Evolutionary conservation across 768 basidiomycete species (phyloP), one percentile per base, ranked within the genome.

Genomic region (Hygrophoropsis aurantiaca): DNA sequence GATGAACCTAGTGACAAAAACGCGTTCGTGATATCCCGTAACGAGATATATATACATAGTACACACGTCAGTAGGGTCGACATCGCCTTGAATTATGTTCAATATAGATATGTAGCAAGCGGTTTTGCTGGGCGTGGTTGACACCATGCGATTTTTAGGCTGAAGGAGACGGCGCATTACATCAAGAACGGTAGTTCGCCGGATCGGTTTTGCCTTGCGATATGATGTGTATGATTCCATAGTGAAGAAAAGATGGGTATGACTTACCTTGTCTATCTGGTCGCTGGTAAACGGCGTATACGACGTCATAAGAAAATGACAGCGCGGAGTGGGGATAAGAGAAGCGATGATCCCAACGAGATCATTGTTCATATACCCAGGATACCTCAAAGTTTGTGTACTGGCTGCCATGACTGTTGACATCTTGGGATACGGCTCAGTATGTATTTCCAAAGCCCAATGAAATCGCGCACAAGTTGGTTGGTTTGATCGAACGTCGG

Each of bases 341-440:
- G 91, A 93, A 5, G 95, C 94, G 46, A 98, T 87, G 53, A 99
- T 94, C 21, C 94, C 92, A 54, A 97, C 94, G 30, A 98, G 81
- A 61, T 99, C 95, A 58, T 97, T 99, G 75, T 98, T 97, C 94
- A 97, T 98, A 68, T 97, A 97, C 41, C 93, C 91, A 0, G 95
- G 95, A 70, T 97, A 99, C 58, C 95, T 82, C 20, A 99, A 79
- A 11, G 95, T 98, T 59, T 94, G 92, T 0, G 95, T 99, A 52
- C 91, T 94, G 10, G 94, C 95, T 9, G 95, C 89, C 82, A 99
- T 97, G 34, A 98, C 95, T 1, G 97, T 98, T 3, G 97, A 87
- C 1, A 93, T 90, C 94, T 97, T 45, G 24, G 35, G 24, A 15
- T 3, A 9, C 20, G 4, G 13, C 27, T 13, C 9, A 32, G 1